A percentile compares a stretch with the other conserved stretches of the same genome.
phyloP scores from a whole-genome alignment of 805 yeast species.

The Lipomyces chichibuensis region DNA sequence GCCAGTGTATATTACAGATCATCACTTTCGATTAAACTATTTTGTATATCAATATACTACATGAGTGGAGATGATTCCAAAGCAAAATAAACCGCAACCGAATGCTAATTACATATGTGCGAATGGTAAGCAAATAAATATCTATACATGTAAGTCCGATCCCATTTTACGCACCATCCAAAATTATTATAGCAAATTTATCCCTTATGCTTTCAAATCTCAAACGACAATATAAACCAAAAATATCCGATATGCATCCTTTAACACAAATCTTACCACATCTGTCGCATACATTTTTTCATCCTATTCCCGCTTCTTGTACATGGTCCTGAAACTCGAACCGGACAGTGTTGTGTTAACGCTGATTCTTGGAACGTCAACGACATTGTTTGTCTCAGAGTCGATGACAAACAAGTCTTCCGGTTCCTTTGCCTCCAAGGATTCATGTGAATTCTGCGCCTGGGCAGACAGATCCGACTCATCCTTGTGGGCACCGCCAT shows the following conservation, averaged over 20 bases:
- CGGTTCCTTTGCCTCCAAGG: conserved; percentile 6
- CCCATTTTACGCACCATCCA: background rate
- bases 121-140: background rate
- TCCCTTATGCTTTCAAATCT: background rate
- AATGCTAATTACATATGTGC: background rate
- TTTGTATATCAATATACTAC: background rate
- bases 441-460: background rate
- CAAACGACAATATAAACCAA: background rate
- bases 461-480: background rate
- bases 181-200: background rate
- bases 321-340: conserved; percentile 8
- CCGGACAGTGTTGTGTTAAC: background rate
- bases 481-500: background rate
- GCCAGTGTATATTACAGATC: background rate
- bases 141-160: background rate
- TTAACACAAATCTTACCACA: background rate
- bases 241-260: background rate
- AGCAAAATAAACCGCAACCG: background rate
- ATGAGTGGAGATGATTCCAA: background rate
- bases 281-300: background rate
- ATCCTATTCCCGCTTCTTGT: background rate
- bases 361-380: conserved; percentile 1
- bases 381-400: background rate
- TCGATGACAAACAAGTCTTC: conserved; percentile 7
- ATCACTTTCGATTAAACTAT: background rate